A percentile compares a stretch with the other conserved stretches of the same genome.
Evolutionary conservation across 108 stramenopile species (phyloP).

Genomic region (Nitzschia palea): DNA sequence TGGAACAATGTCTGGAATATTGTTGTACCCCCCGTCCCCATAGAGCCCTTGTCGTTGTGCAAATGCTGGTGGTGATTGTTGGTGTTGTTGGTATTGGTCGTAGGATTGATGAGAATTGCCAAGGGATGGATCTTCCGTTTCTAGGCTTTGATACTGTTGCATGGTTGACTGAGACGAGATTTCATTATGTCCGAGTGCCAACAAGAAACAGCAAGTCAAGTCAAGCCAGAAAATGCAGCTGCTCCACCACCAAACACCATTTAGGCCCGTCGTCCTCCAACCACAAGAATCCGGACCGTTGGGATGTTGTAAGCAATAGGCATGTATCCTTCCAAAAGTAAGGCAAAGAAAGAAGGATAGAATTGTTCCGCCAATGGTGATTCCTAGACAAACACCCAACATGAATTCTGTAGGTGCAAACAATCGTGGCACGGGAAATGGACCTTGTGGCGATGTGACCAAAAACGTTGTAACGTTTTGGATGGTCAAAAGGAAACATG

Average conservation of each 20-base stretch:
- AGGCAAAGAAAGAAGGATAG: conserved; percentile 22
- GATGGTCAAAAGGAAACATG: conserved; percentile 23
- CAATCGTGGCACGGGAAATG: conserved; percentile 10
- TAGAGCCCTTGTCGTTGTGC: not conserved
- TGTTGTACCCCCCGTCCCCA: conserved; percentile 1
- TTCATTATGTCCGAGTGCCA: conserved; percentile 27
- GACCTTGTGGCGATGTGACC: conserved; percentile 11
- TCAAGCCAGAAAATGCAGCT: conserved; percentile 39
- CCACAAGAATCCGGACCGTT: conserved; percentile 14
- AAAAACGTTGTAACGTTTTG: conserved; percentile 18
- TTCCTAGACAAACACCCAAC: conserved; percentile 41
- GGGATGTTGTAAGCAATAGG: conserved; percentile 9
- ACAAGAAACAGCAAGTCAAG: conserved; percentile 18
- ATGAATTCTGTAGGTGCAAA: conserved; percentile 47
- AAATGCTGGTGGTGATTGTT: conserved; percentile 1
- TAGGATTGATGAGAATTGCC: not conserved
- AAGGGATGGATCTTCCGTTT: not conserved
- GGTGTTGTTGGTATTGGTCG: conserved; percentile 4
- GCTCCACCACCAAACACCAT: conserved; percentile 45
- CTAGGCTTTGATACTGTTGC: conserved; percentile 23
- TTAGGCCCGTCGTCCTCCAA: not conserved
- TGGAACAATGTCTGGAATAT: not conserved
- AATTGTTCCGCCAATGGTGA: conserved; percentile 33
- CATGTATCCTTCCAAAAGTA: conserved; percentile 2
- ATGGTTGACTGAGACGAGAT: conserved; percentile 6